phyloP scores from a whole-genome alignment of 768 basidiomycete species.

The Trametes cubensis region DNA sequence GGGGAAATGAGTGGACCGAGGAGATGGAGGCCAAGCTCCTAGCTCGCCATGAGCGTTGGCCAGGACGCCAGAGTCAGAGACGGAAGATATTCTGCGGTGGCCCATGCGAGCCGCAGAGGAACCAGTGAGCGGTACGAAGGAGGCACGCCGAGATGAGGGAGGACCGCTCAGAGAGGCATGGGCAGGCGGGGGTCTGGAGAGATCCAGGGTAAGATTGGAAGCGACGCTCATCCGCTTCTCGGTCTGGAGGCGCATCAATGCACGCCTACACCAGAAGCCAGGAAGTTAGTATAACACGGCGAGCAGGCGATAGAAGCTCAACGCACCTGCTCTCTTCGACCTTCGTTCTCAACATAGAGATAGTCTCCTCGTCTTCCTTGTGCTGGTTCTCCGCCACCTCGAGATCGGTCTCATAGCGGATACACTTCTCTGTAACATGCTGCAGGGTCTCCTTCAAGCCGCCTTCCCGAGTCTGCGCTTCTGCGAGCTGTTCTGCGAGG shows the following conservation, averaged over 20 bases:
- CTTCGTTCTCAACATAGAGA: slow-evolving; percentile 73
- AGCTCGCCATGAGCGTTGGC: slow-evolving; percentile 35
- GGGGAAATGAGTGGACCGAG: slow-evolving; percentile 14
- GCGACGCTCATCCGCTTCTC: slow-evolving; percentile 69
- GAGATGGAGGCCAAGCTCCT: slow-evolving; percentile 23
- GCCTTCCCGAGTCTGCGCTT: slow-evolving; percentile 56
- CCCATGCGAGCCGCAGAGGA: slow-evolving; percentile 46
- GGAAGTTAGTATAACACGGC: slow-evolving; percentile 3
- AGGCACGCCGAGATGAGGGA: slow-evolving; percentile 66
- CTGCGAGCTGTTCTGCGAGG: slow-evolving; percentile 53
- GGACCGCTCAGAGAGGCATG: slow-evolving; percentile 44
- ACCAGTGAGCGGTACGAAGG: slow-evolving; percentile 74
- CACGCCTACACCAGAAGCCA: slow-evolving; percentile 53
- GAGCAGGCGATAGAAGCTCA: background rate
- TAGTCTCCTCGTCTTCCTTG: slow-evolving; percentile 78
- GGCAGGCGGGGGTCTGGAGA: slow-evolving; percentile 48
- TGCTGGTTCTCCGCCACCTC: slow-evolving; percentile 43
- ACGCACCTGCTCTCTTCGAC: slow-evolving; percentile 84
- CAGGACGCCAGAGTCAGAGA: slow-evolving; percentile 59
- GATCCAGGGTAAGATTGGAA: slow-evolving; percentile 52
- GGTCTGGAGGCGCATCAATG: slow-evolving; percentile 83
- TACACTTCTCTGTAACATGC: slow-evolving; percentile 67
- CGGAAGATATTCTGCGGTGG: slow-evolving; percentile 75
- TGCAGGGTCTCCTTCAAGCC: slow-evolving; percentile 64
- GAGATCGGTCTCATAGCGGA: slow-evolving; percentile 58